Evolutionary conservation across 2,329 filamentous ascomycete genomes (phyloP).

Genomic region (Acrodontium crateriforme): DNA sequence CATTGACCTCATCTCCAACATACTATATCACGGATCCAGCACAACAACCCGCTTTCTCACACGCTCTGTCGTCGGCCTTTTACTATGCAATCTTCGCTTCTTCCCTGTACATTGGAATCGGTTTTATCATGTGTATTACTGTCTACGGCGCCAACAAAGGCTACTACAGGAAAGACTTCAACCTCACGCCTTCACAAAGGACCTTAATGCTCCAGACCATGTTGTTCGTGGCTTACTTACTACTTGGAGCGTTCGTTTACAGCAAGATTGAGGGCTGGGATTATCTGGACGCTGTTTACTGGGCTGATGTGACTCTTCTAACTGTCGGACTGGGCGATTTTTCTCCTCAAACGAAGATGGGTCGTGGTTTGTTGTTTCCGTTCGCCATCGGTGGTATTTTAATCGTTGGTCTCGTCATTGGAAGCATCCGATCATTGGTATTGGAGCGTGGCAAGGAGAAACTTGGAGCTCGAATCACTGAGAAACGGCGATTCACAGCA

Average conservation of each 20-base stretch:
- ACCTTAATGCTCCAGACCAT: slow-evolving; percentile 43
- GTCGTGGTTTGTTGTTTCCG: slow-evolving; percentile 38
- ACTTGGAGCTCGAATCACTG: slow-evolving; percentile 35
- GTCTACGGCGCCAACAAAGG: slow-evolving; percentile 40
- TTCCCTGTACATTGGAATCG: slow-evolving; percentile 41
- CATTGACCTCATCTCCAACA: slow-evolving; percentile 29
- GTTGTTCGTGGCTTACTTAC: slow-evolving; percentile 33
- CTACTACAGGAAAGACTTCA: slow-evolving; percentile 43
- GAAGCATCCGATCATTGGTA: slow-evolving; percentile 37
- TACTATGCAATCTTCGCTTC: slow-evolving; percentile 48
- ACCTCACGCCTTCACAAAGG: slow-evolving; percentile 41
- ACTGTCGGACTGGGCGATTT: slow-evolving; percentile 42
- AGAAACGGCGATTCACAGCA: slow-evolving; percentile 32
- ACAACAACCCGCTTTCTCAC: slow-evolving; percentile 16
- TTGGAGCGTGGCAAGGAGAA: slow-evolving; percentile 39
- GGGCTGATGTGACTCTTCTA: slow-evolving; percentile 41
- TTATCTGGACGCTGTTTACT: slow-evolving; percentile 42
- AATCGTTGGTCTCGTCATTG: slow-evolving; percentile 41
- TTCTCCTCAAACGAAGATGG: slow-evolving; percentile 35
- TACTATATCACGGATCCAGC: slow-evolving; percentile 28
- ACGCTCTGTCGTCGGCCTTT: slow-evolving; percentile 41
- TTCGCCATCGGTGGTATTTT: slow-evolving; percentile 43
- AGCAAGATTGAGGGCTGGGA: slow-evolving; percentile 38
- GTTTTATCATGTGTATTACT: slow-evolving; percentile 40
- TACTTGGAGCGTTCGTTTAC: slow-evolving; percentile 34